These are phyloP conservation scores for Cubamyces sp. DNA, from an alignment of 768 basidiomycete genomes.

Conservation along the genomic window DNA sequence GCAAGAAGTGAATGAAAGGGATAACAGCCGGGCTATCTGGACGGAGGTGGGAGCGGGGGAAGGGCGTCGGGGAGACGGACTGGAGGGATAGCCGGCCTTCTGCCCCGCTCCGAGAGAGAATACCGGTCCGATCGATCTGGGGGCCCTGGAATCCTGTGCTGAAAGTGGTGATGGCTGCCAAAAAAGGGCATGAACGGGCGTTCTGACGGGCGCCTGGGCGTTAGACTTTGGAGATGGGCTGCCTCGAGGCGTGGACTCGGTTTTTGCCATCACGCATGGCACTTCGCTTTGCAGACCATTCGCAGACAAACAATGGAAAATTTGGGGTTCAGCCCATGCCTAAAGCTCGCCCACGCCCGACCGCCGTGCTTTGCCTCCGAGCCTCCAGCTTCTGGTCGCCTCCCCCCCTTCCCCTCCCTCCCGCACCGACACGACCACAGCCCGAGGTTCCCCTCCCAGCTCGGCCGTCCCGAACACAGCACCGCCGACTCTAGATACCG, in stretches of 20 bases:
- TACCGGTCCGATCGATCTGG: constrained; percentile 23
- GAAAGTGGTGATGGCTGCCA: constrained; percentile 1
- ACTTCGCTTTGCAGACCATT: constrained; percentile 19
- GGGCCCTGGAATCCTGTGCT: constrained; percentile 13
- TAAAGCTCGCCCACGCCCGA: constrained; percentile 2
- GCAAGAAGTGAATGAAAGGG: too few species aligned
- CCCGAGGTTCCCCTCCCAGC: constrained; percentile 8
- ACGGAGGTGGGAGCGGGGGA: neutral
- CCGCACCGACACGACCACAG: constrained; percentile 20
- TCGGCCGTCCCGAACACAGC: constrained; percentile 2
- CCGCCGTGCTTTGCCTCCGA: constrained; percentile 14
- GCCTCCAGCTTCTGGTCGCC: constrained; percentile 22
- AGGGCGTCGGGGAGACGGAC: constrained; percentile 3
- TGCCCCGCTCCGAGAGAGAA: constrained; percentile 9
- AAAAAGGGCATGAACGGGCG: neutral
- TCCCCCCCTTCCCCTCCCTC: constrained; percentile 9
- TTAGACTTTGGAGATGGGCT: constrained; percentile 16
- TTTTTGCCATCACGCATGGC: constrained; percentile 7
- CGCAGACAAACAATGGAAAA: constrained; percentile 29
- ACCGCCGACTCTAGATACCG: neutral
- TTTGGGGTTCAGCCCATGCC: constrained; percentile 10
- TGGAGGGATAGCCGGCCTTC: constrained; percentile 10
- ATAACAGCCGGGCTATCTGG: too few species aligned
- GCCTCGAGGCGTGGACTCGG: constrained; percentile 23
- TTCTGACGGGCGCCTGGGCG: neutral